Evolutionary conservation across 768 basidiomycete genomes (phyloP).

Genomic region (Suillus bovinus): DNA sequence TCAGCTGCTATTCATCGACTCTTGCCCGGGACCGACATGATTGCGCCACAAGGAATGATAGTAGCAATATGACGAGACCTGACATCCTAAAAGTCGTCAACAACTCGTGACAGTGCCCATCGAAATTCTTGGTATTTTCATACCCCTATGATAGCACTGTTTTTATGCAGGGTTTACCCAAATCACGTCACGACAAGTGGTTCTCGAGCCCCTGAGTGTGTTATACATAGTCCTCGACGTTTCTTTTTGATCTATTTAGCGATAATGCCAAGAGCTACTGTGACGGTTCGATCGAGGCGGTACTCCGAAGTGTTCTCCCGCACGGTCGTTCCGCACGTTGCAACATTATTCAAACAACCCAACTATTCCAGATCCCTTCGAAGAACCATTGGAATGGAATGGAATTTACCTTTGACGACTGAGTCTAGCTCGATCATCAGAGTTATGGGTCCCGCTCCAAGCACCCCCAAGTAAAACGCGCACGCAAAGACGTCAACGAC

Average conservation of each 20-base stretch:
- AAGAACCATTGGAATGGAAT: too few species aligned
- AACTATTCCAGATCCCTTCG: too few species aligned
- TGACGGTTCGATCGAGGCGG: background rate
- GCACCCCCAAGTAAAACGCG: too few species aligned
- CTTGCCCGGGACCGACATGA: background rate
- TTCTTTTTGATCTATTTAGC: background rate
- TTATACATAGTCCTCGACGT: constrained; percentile 1
- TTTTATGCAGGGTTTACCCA: background rate
- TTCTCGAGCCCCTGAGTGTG: background rate
- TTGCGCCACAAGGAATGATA: too few species aligned
- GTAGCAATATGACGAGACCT: too few species aligned
- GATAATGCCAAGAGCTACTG: background rate
- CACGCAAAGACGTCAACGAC: too few species aligned
- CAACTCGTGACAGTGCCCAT: too few species aligned
- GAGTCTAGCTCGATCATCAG: too few species aligned
- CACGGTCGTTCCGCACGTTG: background rate
- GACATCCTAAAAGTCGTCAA: background rate
- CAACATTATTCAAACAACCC: too few species aligned
- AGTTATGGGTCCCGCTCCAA: too few species aligned
- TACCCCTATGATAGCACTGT: background rate
- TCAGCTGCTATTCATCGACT: background rate
- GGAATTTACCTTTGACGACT: too few species aligned
- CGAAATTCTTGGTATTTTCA: background rate
- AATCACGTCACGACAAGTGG: background rate
- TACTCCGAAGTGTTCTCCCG: background rate